phyloP scores from a whole-genome alignment of 2,329 filamentous ascomycete species.

The Ceratocystis variospora region DNA sequence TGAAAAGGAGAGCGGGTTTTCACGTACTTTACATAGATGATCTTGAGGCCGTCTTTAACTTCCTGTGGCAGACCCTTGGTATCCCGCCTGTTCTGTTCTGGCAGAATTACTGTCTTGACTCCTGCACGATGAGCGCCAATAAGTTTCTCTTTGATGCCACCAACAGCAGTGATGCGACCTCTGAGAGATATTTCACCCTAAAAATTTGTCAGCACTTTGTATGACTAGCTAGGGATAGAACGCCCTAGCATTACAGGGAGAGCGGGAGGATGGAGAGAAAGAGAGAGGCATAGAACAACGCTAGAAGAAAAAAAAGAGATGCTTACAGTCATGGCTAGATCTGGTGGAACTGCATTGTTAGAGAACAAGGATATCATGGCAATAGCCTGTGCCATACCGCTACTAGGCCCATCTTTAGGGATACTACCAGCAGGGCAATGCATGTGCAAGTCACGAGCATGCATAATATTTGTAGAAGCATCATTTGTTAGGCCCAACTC shows the following conservation, averaged over 20 bases:
- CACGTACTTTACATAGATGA: conserved; percentile 73
- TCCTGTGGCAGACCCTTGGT: conserved; percentile 80
- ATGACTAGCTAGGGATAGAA: neutral
- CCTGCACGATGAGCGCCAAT: conserved; percentile 88
- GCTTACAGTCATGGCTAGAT: conserved; percentile 83
- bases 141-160: conserved; percentile 96
- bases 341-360: conserved; percentile 72
- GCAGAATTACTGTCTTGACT: conserved; percentile 84
- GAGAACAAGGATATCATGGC: conserved; percentile 84
- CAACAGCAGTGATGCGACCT: conserved; percentile 82
- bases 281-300: conserved; percentile 11
- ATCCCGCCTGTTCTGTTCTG: conserved; percentile 81
- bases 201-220: conserved; percentile 12
- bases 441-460: conserved; percentile 82
- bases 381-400: conserved; percentile 86
- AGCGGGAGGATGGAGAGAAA: neutral
- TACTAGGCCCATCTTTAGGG: conserved; percentile 79
- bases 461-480: conserved; percentile 85
- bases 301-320: conserved; percentile 4
- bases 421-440: conserved; percentile 92
- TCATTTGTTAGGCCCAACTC: conserved; percentile 73
- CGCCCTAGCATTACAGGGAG: neutral
- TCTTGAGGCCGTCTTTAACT: conserved; percentile 73
- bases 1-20: neutral
- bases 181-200: conserved; percentile 63